Evolutionary conservation across 1,139 yeast species (phyloP).

Genomic region (Hemisphaericaspora xylofermentans): DNA sequence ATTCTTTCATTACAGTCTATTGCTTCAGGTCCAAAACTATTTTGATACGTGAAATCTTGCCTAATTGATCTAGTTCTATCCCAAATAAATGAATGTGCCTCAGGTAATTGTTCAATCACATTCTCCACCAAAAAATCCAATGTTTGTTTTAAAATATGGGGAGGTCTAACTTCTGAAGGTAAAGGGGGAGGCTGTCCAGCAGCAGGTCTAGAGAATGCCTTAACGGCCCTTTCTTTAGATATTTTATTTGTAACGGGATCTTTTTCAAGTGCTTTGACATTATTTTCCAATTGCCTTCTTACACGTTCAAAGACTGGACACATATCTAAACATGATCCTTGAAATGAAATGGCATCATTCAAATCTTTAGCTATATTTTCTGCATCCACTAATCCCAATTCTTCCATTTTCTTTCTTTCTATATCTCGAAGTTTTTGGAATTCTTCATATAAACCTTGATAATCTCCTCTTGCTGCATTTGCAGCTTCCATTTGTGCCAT

Average conservation of each 20-base stretch:
- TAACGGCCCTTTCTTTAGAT: conserved; percentile 66
- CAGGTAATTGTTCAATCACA: conserved; percentile 68
- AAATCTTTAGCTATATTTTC: conserved; percentile 81
- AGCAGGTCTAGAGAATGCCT: conserved; percentile 95
- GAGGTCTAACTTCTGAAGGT: conserved; percentile 97
- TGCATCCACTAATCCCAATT: conserved; percentile 79
- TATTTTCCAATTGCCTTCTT: conserved; percentile 83
- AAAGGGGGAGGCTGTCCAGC: conserved; percentile 98
- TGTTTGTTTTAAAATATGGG: conserved; percentile 64
- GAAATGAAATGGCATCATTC: conserved; percentile 81
- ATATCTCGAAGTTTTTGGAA: conserved; percentile 72
- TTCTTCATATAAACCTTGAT: conserved; percentile 46
- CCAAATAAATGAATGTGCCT: conserved; percentile 92
- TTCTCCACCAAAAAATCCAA: conserved; percentile 68
- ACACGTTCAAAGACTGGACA: conserved; percentile 93
- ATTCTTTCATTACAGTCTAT: conserved; percentile 90
- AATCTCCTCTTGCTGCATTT: conserved; percentile 35
- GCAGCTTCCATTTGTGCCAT: conserved; percentile 38
- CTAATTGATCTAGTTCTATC: conserved; percentile 97
- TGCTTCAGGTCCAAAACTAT: conserved; percentile 91
- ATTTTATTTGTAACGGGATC: conserved; percentile 65
- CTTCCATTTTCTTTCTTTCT: conserved; percentile 82
- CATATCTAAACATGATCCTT: conserved; percentile 90
- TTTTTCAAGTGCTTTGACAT: conserved; percentile 76
- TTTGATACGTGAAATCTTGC: conserved; percentile 96